Evolutionary conservation across 805 yeast genomes (phyloP).

Genomic region (Wickerhamiella galacta): DNA sequence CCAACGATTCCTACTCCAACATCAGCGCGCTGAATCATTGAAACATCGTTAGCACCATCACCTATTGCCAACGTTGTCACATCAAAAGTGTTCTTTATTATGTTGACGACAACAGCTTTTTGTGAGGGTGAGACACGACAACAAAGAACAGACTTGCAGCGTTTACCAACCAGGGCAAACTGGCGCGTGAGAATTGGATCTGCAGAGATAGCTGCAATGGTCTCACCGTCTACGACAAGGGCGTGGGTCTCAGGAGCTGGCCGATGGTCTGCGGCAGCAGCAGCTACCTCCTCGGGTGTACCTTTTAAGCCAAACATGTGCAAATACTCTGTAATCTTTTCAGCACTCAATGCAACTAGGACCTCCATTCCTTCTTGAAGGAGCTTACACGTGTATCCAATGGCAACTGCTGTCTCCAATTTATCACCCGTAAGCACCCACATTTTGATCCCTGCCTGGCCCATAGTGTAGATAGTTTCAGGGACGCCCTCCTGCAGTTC

Average conservation of each 20-base stretch:
- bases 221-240: slow-evolving; percentile 54
- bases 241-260: slow-evolving; percentile 45
- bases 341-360: slow-evolving; percentile 26
- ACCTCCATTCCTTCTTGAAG: slow-evolving; percentile 52
- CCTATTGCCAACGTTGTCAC: slow-evolving; percentile 77
- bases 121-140: slow-evolving; percentile 81
- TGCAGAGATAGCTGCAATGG: slow-evolving; percentile 24
- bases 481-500: slow-evolving; percentile 67
- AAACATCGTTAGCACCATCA: slow-evolving; percentile 78
- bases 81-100: slow-evolving; percentile 46
- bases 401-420: slow-evolving; percentile 70
- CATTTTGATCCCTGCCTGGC: slow-evolving; percentile 58
- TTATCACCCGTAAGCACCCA: slow-evolving; percentile 79
- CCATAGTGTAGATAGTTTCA: slow-evolving; percentile 46
- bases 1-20: slow-evolving; percentile 81
- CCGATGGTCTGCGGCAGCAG: slow-evolving; percentile 43
- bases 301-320: slow-evolving; percentile 24
- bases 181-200: slow-evolving; percentile 12
- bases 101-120: slow-evolving; percentile 55
- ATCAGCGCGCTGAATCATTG: slow-evolving; percentile 77
- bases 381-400: slow-evolving; percentile 64
- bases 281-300: slow-evolving; percentile 28
- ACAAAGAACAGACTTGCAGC: slow-evolving; percentile 61
- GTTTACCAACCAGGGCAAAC: slow-evolving; percentile 56
- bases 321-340: slow-evolving; percentile 33